Evolutionary conservation across 352 stramenopile species (phyloP).

Genomic region (Globisporangium uncinulatum): DNA sequence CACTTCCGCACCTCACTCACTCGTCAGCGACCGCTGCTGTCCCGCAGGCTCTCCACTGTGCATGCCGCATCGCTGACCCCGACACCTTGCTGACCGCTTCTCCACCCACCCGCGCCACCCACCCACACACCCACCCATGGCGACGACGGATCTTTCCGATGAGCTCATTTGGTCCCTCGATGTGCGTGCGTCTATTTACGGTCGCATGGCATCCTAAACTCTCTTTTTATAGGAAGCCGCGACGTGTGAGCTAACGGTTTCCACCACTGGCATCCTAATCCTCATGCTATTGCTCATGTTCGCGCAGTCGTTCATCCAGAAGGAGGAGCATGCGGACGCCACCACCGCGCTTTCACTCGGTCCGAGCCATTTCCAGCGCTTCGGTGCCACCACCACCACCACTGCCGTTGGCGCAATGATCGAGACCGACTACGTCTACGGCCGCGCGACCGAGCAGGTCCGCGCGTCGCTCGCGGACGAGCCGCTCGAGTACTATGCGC

Average conservation of each 20-base stretch:
- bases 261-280: background rate
- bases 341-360: conserved; percentile 28
- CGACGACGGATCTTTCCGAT: conserved; percentile 51
- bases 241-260: background rate
- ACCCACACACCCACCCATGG: background rate
- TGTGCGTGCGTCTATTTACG: conserved; percentile 25
- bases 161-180: conserved; percentile 68
- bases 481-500: background rate
- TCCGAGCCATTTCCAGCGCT: conserved; percentile 43
- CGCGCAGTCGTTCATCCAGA: conserved; percentile 36
- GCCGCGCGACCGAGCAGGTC: conserved; percentile 15
- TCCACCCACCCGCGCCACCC: background rate
- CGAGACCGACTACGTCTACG: conserved; percentile 43
- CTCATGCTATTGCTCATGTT: background rate
- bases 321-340: conserved; percentile 23
- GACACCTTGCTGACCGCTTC: background rate
- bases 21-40: background rate
- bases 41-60: background rate
- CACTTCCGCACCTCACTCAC: background rate
- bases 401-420: conserved; percentile 15
- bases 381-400: background rate
- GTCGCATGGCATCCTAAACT: background rate
- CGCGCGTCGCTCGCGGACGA: conserved; percentile 15
- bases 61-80: conserved; percentile 7
- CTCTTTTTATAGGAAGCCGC: background rate